Conservation (phyloP, 2,329 filamentous ascomycete genomes). For the Herpotrichia juniperi region DNA sequence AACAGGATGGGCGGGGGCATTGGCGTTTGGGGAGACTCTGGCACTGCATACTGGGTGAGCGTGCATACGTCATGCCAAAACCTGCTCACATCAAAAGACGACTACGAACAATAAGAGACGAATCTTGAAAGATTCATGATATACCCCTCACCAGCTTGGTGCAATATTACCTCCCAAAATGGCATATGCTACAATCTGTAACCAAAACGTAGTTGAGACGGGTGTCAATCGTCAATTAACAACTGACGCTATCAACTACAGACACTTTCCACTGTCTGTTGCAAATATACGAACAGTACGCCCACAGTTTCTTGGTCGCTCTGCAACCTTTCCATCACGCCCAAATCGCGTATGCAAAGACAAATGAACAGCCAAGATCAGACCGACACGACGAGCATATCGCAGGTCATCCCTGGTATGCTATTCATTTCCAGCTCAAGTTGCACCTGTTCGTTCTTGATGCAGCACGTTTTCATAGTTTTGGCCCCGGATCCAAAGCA, state of each 20-base stretch:
- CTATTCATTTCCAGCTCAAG: neutral
- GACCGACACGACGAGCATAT: too few relatives aligned
- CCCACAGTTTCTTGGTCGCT: too few relatives aligned
- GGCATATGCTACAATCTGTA: neutral
- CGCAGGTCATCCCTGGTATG: too few relatives aligned
- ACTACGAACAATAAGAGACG: constrained; percentile 1
- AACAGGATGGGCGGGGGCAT: constrained; percentile 3
- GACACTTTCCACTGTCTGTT: too few relatives aligned
- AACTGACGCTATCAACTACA: too few relatives aligned
- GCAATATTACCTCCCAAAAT: neutral
- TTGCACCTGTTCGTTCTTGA: neutral
- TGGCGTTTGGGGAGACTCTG: constrained; percentile 7
- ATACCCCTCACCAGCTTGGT: neutral
- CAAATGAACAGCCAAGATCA: too few relatives aligned
- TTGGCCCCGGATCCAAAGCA: neutral
- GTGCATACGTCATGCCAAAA: constrained; percentile 1
- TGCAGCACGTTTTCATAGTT: neutral
- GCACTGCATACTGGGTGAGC: constrained; percentile 3
- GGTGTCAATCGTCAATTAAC: neutral
- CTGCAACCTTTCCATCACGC: too few relatives aligned
- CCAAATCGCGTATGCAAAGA: too few relatives aligned
- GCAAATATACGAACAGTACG: too few relatives aligned
- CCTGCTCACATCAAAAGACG: neutral
- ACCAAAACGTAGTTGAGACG: neutral
- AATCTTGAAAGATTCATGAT: neutral